Percentiles rank a stretch among this genome's conserved stretches.
Evolutionary conservation across 169 alveolate genomes (phyloP).

Genomic region (Plasmodium gallinaceum): DNA sequence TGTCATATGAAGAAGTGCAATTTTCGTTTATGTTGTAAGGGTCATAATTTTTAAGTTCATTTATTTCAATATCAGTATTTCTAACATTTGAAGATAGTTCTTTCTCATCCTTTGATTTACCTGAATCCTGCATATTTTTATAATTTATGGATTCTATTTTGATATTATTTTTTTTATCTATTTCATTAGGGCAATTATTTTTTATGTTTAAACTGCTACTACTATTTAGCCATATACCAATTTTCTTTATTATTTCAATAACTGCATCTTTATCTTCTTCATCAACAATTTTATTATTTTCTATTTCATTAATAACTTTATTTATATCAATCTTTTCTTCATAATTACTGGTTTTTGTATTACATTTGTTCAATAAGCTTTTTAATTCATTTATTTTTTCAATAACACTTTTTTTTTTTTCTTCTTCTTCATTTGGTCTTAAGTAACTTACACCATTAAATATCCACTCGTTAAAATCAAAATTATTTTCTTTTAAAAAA

Average conservation of each 20-base stretch:
- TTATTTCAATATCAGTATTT: not conserved
- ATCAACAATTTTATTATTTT: constrained; percentile 78
- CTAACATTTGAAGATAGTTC: not conserved
- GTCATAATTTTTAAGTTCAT: not conserved
- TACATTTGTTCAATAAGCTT: constrained; percentile 58
- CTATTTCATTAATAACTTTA: constrained; percentile 54
- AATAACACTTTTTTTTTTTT: constrained; percentile 77
- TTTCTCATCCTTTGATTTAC: not conserved
- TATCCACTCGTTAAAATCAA: constrained; percentile 91
- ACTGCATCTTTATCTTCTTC: constrained; percentile 83
- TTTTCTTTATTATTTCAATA: constrained; percentile 77
- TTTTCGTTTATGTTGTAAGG: not conserved
- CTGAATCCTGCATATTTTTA: not conserved
- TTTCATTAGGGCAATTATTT: not conserved
- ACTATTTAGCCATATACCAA: constrained; percentile 47
- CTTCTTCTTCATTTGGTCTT: constrained; percentile 86
- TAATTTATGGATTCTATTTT: not conserved
- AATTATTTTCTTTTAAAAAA: constrained; percentile 88
- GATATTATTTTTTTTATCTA: not conserved
- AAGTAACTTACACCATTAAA: constrained; percentile 86
- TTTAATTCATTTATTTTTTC: constrained; percentile 78
- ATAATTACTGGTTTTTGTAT: not conserved
- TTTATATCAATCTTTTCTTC: constrained; percentile 61
- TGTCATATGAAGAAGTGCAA: not conserved
- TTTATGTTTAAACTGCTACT: not conserved